These are phyloP conservation scores for Monascus purpureus DNA, from an alignment of 495 filamentous ascomycete species.

Conservation along the genomic window DNA sequence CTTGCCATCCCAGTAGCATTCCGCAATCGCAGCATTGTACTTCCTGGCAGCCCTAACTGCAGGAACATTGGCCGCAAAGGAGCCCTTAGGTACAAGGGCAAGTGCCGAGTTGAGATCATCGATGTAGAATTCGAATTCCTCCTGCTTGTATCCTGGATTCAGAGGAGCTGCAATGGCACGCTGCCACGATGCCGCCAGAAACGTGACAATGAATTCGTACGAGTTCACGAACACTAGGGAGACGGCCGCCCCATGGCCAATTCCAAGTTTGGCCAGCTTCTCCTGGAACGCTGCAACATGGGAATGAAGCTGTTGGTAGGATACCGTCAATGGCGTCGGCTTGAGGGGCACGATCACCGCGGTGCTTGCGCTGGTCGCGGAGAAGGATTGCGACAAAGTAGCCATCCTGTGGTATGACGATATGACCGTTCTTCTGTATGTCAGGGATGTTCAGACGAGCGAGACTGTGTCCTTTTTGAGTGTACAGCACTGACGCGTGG, in stretches of 20 bases:
- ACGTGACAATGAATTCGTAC: slow-evolving; percentile 70
- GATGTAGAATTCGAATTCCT: slow-evolving; percentile 83
- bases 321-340: slow-evolving; percentile 41
- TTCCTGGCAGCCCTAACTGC: slow-evolving; percentile 60
- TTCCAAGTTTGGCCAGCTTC: slow-evolving; percentile 57
- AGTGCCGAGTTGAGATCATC: slow-evolving; percentile 66
- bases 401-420: too few species aligned
- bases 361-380: slow-evolving; percentile 20
- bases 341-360: slow-evolving; percentile 58
- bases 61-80: slow-evolving; percentile 44
- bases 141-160: slow-evolving; percentile 73
- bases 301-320: slow-evolving; percentile 45
- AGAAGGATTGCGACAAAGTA: slow-evolving; percentile 33
- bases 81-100: slow-evolving; percentile 55
- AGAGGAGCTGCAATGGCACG: slow-evolving; percentile 67
- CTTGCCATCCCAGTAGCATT: slow-evolving; percentile 58
- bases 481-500: too few species aligned
- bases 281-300: slow-evolving; percentile 53
- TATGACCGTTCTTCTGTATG: too few species aligned
- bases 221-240: slow-evolving; percentile 67
- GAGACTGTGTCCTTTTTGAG: too few species aligned
- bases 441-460: too few species aligned
- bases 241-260: slow-evolving; percentile 48
- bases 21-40: slow-evolving; percentile 65
- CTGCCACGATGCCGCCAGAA: slow-evolving; percentile 65